Evolutionary conservation across 495 filamentous ascomycete genomes (phyloP), one percentile per base, ranked within the genome.

Genomic region (Lepraria neglecta): DNA sequence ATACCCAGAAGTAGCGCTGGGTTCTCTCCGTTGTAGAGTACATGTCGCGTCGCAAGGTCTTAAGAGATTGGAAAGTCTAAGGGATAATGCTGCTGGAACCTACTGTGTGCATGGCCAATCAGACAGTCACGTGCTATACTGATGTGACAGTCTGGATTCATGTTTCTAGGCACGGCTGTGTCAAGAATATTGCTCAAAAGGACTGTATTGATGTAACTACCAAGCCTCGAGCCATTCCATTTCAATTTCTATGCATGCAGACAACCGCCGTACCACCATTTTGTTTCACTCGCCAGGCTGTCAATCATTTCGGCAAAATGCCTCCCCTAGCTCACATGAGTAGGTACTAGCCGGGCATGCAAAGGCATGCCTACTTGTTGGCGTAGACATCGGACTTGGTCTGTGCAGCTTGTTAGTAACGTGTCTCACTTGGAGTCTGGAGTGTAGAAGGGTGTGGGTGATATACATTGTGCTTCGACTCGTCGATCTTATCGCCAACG

Each of bases 401-500:
- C 61, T 63, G 11, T 35, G 12, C 35, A 10, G 7, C 35, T 38
- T 38, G 35, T 38, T 38, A 14, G 1, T 6, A 63, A 45, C 1
- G 3, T 2, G 4, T 40, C 19, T 59, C 35, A 59, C 55, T 33
- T 58, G 3, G 6, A 52, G n/a, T 1, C 3, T 35, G 10, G 12
- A n/a, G 7, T 15, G 28, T n/a, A n/a, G 27, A 38, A 19, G 11
- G 27, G 45, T 12, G 21, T 24, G 28, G 19, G 28, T 42, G 5
- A 50, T 62, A 19, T 48, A 67, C 65, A 33, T 69, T 74, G 73
- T 84, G 71, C 74, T 76, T 77, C 61, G 69, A 69, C 77, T 85
- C 76, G 58, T 78, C 68, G n/a, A 76, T 43, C 80, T 85, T 85
- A 77, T 84, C 80, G 48, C 70, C 71, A 60, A 81, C 59, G 63